Percentiles rank a stretch among this genome's conserved stretches.
Conservation (phyloP, 371 early-diverging fungal genomes). For the Haplosporangium sp. region DNA sequence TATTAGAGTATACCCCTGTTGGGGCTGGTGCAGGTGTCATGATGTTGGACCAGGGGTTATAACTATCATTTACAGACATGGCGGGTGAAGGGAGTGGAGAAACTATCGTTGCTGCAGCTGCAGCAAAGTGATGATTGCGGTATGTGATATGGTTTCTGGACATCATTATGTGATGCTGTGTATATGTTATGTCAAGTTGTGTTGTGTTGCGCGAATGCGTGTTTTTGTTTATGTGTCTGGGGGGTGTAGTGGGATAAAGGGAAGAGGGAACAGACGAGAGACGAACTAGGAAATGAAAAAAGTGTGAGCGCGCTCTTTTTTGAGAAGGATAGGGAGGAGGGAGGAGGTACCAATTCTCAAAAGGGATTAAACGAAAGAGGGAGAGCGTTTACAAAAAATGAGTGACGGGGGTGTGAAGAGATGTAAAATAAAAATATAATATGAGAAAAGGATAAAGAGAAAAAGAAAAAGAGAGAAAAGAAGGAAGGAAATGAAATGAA, state of each 20-base stretch:
- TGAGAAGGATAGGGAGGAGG: constrained; percentile 6
- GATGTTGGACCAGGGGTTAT: constrained; percentile 55
- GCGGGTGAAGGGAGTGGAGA: constrained; percentile 56
- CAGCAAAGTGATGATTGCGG: constrained; percentile 43
- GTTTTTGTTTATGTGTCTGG: not conserved
- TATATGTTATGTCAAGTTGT: constrained; percentile 8
- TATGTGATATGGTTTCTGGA: constrained; percentile 52
- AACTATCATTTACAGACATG: constrained; percentile 44
- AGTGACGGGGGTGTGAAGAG: constrained; percentile 2
- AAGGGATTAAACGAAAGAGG: constrained; percentile 1
- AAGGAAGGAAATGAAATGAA: constrained; percentile 1
- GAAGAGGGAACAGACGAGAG: not conserved
- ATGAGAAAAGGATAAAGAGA: constrained; percentile 8
- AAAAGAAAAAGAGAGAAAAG: not conserved
- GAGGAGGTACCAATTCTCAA: constrained; percentile 17
- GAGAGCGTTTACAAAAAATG: not conserved
- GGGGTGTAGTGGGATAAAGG: constrained; percentile 7
- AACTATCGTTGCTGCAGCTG: constrained; percentile 53
- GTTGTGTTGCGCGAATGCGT: constrained; percentile 16
- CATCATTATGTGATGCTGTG: constrained; percentile 39
- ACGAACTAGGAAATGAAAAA: constrained; percentile 9
- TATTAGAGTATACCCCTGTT: constrained; percentile 38
- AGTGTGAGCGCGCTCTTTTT: constrained; percentile 1
- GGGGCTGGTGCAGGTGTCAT: constrained; percentile 12
- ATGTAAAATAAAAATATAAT: not conserved